Conservation (phyloP, 805 yeast genomes). For the Hanseniaspora pseudoguilliermondii region DNA sequence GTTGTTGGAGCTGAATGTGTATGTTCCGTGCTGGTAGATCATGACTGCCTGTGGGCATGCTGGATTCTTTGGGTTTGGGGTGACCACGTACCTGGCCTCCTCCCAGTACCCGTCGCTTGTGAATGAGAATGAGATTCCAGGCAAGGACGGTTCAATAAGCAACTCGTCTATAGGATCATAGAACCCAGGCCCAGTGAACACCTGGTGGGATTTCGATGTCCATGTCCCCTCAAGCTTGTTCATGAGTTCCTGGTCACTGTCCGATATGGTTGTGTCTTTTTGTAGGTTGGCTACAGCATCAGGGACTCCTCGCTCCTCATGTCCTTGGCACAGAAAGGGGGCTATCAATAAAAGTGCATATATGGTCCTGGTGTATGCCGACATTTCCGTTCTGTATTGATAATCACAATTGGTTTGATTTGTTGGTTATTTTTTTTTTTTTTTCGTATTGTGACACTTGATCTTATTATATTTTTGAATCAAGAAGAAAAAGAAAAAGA, state of each 20-base stretch:
- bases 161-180: slow-evolving; percentile 94
- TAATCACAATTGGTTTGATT: no score
- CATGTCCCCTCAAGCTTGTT: slow-evolving; percentile 67
- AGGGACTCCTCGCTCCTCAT: neutral
- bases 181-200: slow-evolving; percentile 92
- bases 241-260: slow-evolving; percentile 10
- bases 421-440: neutral
- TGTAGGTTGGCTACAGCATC: neutral
- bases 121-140: slow-evolving; percentile 88
- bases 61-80: slow-evolving; percentile 59
- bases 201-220: slow-evolving; percentile 87
- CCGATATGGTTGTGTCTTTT: slow-evolving; percentile 1
- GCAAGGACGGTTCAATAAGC: slow-evolving; percentile 85
- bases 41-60: slow-evolving; percentile 72
- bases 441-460: neutral
- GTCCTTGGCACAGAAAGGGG: no score
- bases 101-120: slow-evolving; percentile 87
- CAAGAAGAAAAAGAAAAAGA: no score
- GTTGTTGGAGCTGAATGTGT: slow-evolving; percentile 39
- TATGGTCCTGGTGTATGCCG: neutral
- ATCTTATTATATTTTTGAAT: no score
- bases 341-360: no score
- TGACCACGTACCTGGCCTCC: slow-evolving; percentile 73
- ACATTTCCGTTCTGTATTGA: neutral
- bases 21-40: slow-evolving; percentile 82